Percentiles rank a stretch among this genome's conserved stretches.
phyloP scores from a whole-genome alignment of 23 red algal species.

The Cyanidium caldarium region DNA sequence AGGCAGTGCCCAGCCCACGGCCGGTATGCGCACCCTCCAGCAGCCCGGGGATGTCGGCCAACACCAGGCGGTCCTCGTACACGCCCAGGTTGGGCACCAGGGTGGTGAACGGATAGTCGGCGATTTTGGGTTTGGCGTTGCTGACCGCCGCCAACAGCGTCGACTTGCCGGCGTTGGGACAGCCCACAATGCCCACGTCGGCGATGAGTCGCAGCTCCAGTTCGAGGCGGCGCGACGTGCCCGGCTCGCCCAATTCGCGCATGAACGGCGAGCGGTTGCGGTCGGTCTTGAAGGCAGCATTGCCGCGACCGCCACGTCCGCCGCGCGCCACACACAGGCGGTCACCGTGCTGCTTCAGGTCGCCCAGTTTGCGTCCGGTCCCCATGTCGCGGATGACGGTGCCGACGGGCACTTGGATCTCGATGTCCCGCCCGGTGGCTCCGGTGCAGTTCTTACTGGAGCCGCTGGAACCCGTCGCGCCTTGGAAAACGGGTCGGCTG shows the following conservation, averaged over 20 bases:
- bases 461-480: constrained; percentile 32
- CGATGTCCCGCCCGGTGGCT: constrained; percentile 22
- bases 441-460: constrained; percentile 47
- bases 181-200: constrained; percentile 70
- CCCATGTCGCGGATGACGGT: constrained; percentile 48
- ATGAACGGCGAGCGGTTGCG: constrained; percentile 61
- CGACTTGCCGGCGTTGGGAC: constrained; percentile 90
- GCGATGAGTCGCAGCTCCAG: constrained; percentile 85
- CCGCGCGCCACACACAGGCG: constrained; percentile 41
- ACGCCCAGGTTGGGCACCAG: constrained; percentile 87
- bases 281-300: constrained; percentile 71
- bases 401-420: constrained; percentile 33
- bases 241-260: constrained; percentile 47
- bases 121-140: constrained; percentile 71
- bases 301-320: constrained; percentile 67
- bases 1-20: constrained; percentile 57
- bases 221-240: constrained; percentile 27
- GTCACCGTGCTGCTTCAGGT: constrained; percentile 30
- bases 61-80: constrained; percentile 29
- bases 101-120: constrained; percentile 96
- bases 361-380: constrained; percentile 36
- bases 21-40: constrained; percentile 81
- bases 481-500: constrained; percentile 12
- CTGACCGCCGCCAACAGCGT: constrained; percentile 43
- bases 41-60: constrained; percentile 85